These are phyloP conservation scores for Eleusine indica DNA, from an alignment of 176 grass and related monocot species.

Conservation along the genomic window DNA sequence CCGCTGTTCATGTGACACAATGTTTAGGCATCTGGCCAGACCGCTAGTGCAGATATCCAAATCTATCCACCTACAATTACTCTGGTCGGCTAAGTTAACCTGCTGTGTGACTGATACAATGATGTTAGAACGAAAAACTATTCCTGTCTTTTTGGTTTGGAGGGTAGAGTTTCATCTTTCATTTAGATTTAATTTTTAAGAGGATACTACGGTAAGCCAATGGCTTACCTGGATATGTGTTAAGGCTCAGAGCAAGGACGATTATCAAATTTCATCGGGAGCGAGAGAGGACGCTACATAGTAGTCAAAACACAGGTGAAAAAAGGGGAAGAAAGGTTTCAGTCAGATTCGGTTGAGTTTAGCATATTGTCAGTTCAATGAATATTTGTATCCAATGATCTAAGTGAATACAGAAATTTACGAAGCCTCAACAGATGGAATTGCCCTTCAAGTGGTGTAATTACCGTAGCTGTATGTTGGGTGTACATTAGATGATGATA, in stretches of 20 bases:
- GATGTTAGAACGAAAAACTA: neutral
- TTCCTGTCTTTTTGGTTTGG: neutral
- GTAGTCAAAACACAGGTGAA: no score
- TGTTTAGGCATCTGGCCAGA: neutral
- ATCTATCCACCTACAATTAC: neutral
- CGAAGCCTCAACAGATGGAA: neutral
- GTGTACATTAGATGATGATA: neutral
- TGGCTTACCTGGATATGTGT: no score
- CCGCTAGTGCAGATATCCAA: neutral
- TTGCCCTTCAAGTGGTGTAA: neutral
- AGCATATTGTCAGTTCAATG: neutral
- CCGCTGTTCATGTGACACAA: neutral
- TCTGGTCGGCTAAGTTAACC: neutral
- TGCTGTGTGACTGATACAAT: neutral
- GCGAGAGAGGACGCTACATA: no score
- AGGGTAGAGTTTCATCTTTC: neutral
- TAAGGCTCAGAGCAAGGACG: no score
- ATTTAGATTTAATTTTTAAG: no score
- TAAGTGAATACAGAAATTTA: neutral
- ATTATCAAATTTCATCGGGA: no score
- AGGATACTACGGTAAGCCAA: no score
- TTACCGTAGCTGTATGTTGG: neutral
- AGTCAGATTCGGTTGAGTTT: neutral
- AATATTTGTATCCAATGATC: neutral
- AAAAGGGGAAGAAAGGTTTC: no score